Evolutionary conservation across 177 flowering plant genomes (phyloP).

Genomic region (Vitis hybrid): DNA sequence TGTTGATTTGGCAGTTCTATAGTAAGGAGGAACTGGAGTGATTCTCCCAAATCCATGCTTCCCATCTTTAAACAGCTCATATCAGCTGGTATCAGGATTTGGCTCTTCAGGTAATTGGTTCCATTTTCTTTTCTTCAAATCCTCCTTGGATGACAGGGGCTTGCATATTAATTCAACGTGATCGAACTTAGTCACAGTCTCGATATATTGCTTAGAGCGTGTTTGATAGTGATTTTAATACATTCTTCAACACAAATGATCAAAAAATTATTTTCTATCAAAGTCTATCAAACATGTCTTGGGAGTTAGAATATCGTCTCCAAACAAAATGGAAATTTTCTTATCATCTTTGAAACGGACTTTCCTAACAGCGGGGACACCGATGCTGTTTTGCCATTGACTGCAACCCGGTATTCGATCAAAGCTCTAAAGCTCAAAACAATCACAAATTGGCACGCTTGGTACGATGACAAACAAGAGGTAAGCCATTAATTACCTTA

Average conservation of each 20-base stretch:
- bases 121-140: background rate
- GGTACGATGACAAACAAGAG: slow-evolving; percentile 24
- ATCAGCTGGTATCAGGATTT: slow-evolving; percentile 31
- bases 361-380: slow-evolving; percentile 33
- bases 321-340: no score
- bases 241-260: no score
- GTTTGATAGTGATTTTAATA: no score
- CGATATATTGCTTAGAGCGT: no score
- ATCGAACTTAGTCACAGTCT: no score
- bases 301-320: no score
- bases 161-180: no score
- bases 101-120: slow-evolving; percentile 37
- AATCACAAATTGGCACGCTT: slow-evolving; percentile 26
- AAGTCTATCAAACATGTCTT: no score
- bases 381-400: slow-evolving; percentile 34
- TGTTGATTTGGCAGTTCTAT: slow-evolving; percentile 15
- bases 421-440: slow-evolving; percentile 24
- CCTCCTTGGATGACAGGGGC: no score
- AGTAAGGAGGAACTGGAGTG: slow-evolving; percentile 25
- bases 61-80: slow-evolving; percentile 35
- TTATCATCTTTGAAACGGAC: background rate
- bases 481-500: slow-evolving; percentile 3
- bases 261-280: no score
- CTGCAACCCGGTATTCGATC: slow-evolving; percentile 32
- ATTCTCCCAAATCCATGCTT: slow-evolving; percentile 35